These are phyloP conservation scores for Komagataella pseudopastoris DNA, from an alignment of 805 yeast species.

Conservation along the genomic window DNA sequence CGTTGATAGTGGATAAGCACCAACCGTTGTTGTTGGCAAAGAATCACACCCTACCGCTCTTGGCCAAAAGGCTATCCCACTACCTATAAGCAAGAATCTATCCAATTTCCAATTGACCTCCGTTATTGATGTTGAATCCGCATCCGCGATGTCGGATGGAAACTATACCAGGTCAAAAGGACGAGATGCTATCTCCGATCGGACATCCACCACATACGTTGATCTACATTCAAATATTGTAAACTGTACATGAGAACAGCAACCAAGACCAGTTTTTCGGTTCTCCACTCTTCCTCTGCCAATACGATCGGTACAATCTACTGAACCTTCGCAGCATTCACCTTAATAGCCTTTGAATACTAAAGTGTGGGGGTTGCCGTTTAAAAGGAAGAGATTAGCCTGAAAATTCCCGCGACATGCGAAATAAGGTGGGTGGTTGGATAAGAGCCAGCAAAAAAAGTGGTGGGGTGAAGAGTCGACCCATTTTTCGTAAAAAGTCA, in stretches of 20 bases:
- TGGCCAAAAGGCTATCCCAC: too few relatives aligned
- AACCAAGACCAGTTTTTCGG: not conserved
- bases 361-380: not conserved
- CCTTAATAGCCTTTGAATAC: not conserved
- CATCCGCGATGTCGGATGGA: not conserved
- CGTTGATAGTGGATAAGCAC: too few relatives aligned
- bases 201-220: not conserved
- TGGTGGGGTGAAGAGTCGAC: not conserved
- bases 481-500: not conserved
- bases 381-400: not conserved
- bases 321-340: too few relatives aligned
- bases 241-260: not conserved
- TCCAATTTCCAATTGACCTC: too few relatives aligned
- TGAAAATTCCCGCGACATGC: not conserved
- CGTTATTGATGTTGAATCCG: not conserved
- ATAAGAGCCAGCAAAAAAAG: not conserved
- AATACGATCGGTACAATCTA: too few relatives aligned
- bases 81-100: too few relatives aligned
- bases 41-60: too few relatives aligned
- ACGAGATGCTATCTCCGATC: not conserved
- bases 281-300: not conserved
- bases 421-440: not conserved
- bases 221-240: not conserved
- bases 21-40: too few relatives aligned
- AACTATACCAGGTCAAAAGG: not conserved